Base-by-base conservation (phyloP, 495 filamentous ascomycete genomes). In the Haplographium delicatum region DNA sequence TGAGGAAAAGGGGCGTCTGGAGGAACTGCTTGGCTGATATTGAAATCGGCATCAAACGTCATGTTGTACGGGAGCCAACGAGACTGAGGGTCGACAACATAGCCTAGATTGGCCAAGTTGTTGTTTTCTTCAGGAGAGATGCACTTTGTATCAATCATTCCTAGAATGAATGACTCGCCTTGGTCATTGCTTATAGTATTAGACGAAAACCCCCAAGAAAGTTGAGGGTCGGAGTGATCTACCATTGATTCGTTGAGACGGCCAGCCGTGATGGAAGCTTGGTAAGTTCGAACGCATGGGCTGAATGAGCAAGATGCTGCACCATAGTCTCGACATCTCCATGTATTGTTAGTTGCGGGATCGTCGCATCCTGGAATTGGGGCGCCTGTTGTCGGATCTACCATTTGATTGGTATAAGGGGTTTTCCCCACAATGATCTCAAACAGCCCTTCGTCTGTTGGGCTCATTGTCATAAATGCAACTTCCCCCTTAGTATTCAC, bases 71-170 rank as follows among this genome's bases (percentile, higher is more conserved):
- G 42, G 22, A 45, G 20, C 42, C 24, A 45, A 28, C 31, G 42
- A 22, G 20, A 28, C 16, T 4, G 31, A 45, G 42, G n/a, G 15
- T 30, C 31, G 20, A 10, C 31, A 27, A 45, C 42, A 7, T 45
- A 45, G 23, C 42, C 42, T 15, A 45, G 42, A 4, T 30, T 45
- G 4, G 5, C 5, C 5, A 45, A 15, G 5, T 9, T 30, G 24
- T 15, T 45, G 31, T 45, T 45, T 28, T 45, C 42, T 45, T 45
- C 42, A 28, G 42, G 22, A 11, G 24, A 45, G 5, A 26, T 45
- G 42, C 42, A 45, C 23, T 45, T 27, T 10, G 42, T 45, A 18
- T 45, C 42, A 28, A 45, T 10, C 24, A 45, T 28, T 22, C 40
- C 40, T 43, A 19, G 40, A 43, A 22, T 22, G 15, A 11, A n/a